Base-by-base conservation (phyloP, 73 alveolate species). In the Paramecium biaurelia region DNA sequence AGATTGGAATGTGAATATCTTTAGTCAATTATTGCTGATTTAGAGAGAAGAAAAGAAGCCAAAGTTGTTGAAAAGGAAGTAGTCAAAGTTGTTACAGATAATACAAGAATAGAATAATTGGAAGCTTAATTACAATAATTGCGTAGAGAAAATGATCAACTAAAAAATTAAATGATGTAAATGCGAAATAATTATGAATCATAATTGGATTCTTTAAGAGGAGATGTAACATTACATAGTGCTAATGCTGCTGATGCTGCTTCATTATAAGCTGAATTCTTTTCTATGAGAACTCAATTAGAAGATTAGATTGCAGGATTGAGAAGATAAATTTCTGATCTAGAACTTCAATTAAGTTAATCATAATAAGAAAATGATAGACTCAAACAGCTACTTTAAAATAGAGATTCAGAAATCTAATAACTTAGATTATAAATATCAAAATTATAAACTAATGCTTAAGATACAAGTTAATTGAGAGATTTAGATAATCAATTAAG, bases 1-100 rank as follows among this genome's bases (percentile, higher is more conserved):
- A 41, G 90, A 79, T 47, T 79, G 26, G 90, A 79, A 34, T 79
- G 90, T 43, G 90, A 79, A 45, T 79, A 79, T 41, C 47, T 79
- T 20, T 79, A 79, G 34, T 79, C 90, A 23, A 38, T 79, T 20
- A 79, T 79, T 79, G 70, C 90, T n/a, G 90, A 79, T 30, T 79
- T 79, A 37, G 70, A 79, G 23, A 79, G 56, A 26, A 43, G 49
- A 45, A 79, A 45, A 76, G 90, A 47, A 45, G 42, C 86, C 3
- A 72, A 79, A 42, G 90, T 79, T 12, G 90, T 79, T 7, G 90
- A 79, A 34, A 79, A 79, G 21, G 90, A 38, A 30, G 90, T 79
- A 23, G 90, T 37, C 0, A 79, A 79, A 42, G 74, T 79, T 2
- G 90, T 79, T 12, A 79, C 76, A 24, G 90, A 79, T 79, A 47